Percentiles rank a stretch among this genome's conserved stretches.
These are phyloP conservation scores for Gracilaria vermiculophylla DNA, from an alignment of 23 red algal species.

Conservation along the genomic window DNA sequence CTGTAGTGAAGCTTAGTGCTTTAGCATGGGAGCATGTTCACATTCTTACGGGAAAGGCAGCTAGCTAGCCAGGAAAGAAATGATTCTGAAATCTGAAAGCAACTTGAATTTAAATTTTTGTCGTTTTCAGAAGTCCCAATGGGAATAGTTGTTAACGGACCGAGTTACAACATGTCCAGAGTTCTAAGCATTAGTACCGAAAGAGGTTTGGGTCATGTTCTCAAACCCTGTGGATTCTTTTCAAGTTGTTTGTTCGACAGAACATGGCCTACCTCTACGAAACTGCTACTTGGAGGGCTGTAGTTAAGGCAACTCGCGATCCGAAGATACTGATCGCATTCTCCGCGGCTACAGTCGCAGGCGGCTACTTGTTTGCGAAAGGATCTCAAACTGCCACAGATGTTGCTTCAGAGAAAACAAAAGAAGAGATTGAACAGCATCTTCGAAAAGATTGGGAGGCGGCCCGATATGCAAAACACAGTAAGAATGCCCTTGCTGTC, in stretches of 20 bases:
- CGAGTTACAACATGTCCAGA: too few species aligned
- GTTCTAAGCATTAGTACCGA: too few species aligned
- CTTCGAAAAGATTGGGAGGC: constrained; percentile 39
- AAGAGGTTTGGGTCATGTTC: too few species aligned
- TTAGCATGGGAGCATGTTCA: too few species aligned
- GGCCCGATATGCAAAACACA: constrained; percentile 43
- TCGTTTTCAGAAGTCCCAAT: neutral
- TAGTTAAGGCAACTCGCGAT: constrained; percentile 49
- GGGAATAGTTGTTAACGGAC: too few species aligned
- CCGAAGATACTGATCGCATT: constrained; percentile 29
- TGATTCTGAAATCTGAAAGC: neutral
- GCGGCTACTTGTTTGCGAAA: constrained; percentile 20
- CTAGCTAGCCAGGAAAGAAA: too few species aligned
- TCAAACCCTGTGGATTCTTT: too few species aligned
- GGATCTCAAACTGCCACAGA: constrained; percentile 30
- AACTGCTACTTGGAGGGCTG: constrained; percentile 43
- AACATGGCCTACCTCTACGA: constrained; percentile 41
- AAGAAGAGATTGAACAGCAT: constrained; percentile 45
- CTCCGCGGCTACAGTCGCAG: constrained; percentile 18
- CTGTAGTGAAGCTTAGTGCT: too few species aligned
- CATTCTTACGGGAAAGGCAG: too few species aligned
- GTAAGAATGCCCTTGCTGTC: constrained; percentile 58
- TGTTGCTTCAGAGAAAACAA: constrained; percentile 34
- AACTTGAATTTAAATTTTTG: constrained; percentile 18
- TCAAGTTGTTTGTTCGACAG: neutral